phyloP scores from a whole-genome alignment of 768 basidiomycete species.

The Collybia sordida region DNA sequence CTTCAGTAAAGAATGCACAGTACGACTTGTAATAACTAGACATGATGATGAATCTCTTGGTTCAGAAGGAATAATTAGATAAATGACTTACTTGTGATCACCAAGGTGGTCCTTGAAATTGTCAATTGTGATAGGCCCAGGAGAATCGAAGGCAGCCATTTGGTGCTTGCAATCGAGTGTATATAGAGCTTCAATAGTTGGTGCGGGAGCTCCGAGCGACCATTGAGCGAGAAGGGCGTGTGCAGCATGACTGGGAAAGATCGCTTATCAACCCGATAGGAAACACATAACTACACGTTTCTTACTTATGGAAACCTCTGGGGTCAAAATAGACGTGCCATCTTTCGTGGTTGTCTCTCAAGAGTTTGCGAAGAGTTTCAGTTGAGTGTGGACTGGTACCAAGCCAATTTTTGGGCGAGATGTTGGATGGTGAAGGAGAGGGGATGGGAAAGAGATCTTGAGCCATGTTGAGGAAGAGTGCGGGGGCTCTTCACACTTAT shows the following conservation, averaged over 20 bases:
- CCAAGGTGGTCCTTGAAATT: constrained; percentile 57
- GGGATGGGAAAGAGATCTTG: constrained; percentile 19
- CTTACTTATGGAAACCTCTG: constrained; percentile 36
- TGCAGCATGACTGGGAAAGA: constrained; percentile 26
- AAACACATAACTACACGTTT: not conserved
- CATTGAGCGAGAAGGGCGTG: constrained; percentile 25
- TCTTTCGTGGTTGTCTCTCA: constrained; percentile 52
- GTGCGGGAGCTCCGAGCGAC: constrained; percentile 23
- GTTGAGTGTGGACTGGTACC: constrained; percentile 37
- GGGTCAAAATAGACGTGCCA: constrained; percentile 59
- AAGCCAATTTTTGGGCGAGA: constrained; percentile 33
- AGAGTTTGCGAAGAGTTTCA: constrained; percentile 32
- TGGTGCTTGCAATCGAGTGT: constrained; percentile 29
- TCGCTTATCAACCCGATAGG: constrained; percentile 23
- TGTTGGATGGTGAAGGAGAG: constrained; percentile 12
- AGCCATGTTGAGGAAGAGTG: too few relatives aligned
- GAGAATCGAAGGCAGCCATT: constrained; percentile 35
- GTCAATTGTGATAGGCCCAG: constrained; percentile 36
- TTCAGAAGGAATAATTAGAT: not conserved
- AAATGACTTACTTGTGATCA: constrained; percentile 29
- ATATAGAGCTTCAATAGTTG: constrained; percentile 35
- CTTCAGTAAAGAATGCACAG: constrained; percentile 44
- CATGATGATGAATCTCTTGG: constrained; percentile 11
- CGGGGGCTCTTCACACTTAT: too few relatives aligned
- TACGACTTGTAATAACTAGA: constrained; percentile 57